phyloP scores from a whole-genome alignment of 2,329 filamentous ascomycete species.

The Sordariomycetes sp. region DNA sequence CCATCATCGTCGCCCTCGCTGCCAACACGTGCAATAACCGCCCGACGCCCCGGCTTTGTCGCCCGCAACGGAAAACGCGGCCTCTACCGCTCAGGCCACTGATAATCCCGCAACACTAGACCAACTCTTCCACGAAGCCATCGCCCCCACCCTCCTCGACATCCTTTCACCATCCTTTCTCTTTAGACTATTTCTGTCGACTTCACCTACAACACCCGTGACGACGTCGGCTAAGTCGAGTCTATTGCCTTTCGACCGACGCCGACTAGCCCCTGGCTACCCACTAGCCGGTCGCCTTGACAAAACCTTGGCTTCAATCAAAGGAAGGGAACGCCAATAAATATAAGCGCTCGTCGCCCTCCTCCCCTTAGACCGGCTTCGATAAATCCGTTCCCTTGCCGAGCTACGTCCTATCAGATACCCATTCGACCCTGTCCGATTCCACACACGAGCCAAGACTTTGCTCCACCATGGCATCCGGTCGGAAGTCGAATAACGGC shows the following conservation, averaged over 20 bases:
- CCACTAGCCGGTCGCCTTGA: background rate
- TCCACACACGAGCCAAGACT: constrained; percentile 3
- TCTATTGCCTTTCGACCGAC: background rate
- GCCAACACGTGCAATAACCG: background rate
- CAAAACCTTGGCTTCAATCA: background rate
- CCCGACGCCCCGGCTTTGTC: background rate
- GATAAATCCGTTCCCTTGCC: background rate
- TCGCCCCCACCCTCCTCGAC: background rate
- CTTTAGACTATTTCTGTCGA: background rate
- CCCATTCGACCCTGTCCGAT: constrained; percentile 3
- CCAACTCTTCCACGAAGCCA: background rate
- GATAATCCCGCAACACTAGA: constrained; percentile 3
- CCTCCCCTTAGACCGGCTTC: background rate
- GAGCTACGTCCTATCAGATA: background rate
- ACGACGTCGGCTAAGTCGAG: background rate
- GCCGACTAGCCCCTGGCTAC: background rate
- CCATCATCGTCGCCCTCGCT: constrained; percentile 5
- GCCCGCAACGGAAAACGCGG: background rate
- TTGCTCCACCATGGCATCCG: constrained; percentile 4
- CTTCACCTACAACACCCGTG: background rate
- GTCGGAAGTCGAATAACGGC: constrained; percentile 8
- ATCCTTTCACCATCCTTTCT: background rate
- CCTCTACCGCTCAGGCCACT: background rate
- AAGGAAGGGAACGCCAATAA: background rate
- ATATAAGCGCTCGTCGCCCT: background rate